phyloP scores from a whole-genome alignment of 306 rosid genomes.

The Trifolium pratense region DNA sequence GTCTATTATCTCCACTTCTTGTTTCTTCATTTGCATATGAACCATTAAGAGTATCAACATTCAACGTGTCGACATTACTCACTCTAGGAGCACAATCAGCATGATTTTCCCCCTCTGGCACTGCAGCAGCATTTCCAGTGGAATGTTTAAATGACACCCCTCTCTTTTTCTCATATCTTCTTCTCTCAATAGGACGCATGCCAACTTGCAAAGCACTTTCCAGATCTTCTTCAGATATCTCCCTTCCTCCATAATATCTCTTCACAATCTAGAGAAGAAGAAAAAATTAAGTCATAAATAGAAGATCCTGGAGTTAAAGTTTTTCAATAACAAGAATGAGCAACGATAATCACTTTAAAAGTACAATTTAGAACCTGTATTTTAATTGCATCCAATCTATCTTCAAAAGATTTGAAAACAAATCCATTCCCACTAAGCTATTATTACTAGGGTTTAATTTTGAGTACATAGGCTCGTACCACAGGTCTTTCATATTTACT shows the following conservation, averaged over 20 bases:
- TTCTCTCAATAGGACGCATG: conserved; percentile 87
- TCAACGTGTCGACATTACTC: conserved; percentile 40
- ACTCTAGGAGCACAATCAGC: conserved; percentile 36
- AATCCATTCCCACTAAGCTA: too few relatives aligned
- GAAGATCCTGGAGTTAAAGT: conserved; percentile 4
- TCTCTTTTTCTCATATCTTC: conserved; percentile 70
- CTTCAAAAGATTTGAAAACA: neutral
- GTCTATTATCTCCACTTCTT: conserved; percentile 35
- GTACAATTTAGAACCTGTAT: conserved; percentile 29
- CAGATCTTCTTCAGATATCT: conserved; percentile 81
- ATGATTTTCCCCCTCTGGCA: conserved; percentile 49
- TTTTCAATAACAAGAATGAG: conserved; percentile 30
- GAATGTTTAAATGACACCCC: conserved; percentile 63
- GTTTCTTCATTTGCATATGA: conserved; percentile 40
- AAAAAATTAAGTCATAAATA: conserved; percentile 3
- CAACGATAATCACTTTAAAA: neutral
- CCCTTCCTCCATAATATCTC: conserved; percentile 87
- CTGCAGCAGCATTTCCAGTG: conserved; percentile 39
- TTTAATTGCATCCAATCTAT: conserved; percentile 22
- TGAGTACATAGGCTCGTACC: neutral
- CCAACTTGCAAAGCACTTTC: conserved; percentile 82
- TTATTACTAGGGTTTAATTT: neutral
- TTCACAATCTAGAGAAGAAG: conserved; percentile 63
- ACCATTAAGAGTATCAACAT: conserved; percentile 40
- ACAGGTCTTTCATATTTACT: neutral